A percentile compares a stretch with the other conserved stretches of the same genome.
Evolutionary conservation across 2,329 filamentous ascomycete species (phyloP).

Genomic region (Fonsecaea pedrosoi): DNA sequence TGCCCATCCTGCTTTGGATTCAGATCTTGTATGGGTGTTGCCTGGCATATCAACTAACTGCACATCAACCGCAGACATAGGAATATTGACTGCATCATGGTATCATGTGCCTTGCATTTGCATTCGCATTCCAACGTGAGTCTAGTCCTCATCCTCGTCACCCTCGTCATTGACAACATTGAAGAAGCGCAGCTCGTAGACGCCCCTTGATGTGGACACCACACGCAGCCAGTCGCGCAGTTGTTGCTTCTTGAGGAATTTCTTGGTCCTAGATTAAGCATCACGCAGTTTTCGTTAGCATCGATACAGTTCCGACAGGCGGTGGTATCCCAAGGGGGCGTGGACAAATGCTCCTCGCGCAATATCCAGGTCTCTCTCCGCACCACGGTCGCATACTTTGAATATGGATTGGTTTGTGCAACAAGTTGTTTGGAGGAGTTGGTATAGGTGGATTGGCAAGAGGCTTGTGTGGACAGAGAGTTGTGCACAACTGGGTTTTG

Average conservation of each 20-base stretch:
- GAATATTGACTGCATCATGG: neutral
- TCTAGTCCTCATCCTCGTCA: conserved; percentile 98
- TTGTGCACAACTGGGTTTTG: neutral
- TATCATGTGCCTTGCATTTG: neutral
- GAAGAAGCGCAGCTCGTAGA: conserved; percentile 99
- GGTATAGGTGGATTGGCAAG: neutral
- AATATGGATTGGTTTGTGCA: neutral
- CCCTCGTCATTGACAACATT: conserved; percentile 99
- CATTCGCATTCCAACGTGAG: conserved; percentile 24
- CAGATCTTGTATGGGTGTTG: no score
- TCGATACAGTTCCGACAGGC: conserved; percentile 10
- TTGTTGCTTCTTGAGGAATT: conserved; percentile 99
- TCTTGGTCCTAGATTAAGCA: conserved; percentile 79
- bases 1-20: neutral
- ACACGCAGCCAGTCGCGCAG: conserved; percentile 99
- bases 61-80: neutral
- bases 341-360: no score
- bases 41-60: no score
- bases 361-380: neutral
- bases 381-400: neutral
- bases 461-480: neutral
- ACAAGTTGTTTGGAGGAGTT: neutral
- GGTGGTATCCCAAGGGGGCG: neutral
- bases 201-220: conserved; percentile 95
- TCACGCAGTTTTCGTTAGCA: conserved; percentile 4